Percentiles rank a stretch among this genome's conserved stretches.
These are phyloP conservation scores for Xylaria multiplex DNA, from an alignment of 2,329 filamentous ascomycete species.

Conservation along the genomic window DNA sequence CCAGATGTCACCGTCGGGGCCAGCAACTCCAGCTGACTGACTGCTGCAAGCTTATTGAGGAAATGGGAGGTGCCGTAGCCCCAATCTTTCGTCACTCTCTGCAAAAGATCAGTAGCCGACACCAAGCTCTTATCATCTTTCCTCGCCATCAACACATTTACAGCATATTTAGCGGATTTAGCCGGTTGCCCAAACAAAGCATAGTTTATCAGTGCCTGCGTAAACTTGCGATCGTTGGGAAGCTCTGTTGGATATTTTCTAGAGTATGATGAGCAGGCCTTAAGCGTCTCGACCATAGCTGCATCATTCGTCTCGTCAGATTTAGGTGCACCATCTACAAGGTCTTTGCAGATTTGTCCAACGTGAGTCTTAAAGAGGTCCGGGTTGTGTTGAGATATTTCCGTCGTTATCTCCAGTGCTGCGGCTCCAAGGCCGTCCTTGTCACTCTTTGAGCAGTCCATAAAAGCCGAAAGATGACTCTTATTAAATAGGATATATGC, in stretches of 20 bases:
- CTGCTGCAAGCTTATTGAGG: slow-evolving; percentile 76
- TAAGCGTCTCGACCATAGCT: slow-evolving; percentile 86
- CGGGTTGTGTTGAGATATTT: slow-evolving; percentile 89
- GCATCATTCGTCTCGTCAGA: slow-evolving; percentile 73
- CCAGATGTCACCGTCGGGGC: slow-evolving; percentile 78
- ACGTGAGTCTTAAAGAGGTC: slow-evolving; percentile 93
- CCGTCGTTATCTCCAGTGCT: slow-evolving; percentile 88
- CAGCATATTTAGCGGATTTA: slow-evolving; percentile 89
- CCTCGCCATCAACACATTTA: slow-evolving; percentile 86
- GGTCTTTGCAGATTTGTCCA: slow-evolving; percentile 86
- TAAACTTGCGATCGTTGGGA: slow-evolving; percentile 81
- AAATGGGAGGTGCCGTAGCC: slow-evolving; percentile 78
- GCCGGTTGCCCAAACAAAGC: slow-evolving; percentile 83
- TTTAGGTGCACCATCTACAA: slow-evolving; percentile 82
- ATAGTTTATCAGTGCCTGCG: slow-evolving; percentile 82
- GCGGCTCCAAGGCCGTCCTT: slow-evolving; percentile 79
- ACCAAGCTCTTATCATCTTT: slow-evolving; percentile 78
- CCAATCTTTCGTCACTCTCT: slow-evolving; percentile 79
- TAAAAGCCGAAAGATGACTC: slow-evolving; percentile 90
- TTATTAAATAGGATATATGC: slow-evolving; percentile 91
- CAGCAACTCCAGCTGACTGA: slow-evolving; percentile 80
- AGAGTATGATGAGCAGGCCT: slow-evolving; percentile 92
- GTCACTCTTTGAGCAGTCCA: slow-evolving; percentile 86
- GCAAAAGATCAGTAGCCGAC: slow-evolving; percentile 83
- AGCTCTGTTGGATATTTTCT: slow-evolving; percentile 86